phyloP scores from a whole-genome alignment of 2,329 filamentous ascomycete species.

The Monilinia fructicola region DNA sequence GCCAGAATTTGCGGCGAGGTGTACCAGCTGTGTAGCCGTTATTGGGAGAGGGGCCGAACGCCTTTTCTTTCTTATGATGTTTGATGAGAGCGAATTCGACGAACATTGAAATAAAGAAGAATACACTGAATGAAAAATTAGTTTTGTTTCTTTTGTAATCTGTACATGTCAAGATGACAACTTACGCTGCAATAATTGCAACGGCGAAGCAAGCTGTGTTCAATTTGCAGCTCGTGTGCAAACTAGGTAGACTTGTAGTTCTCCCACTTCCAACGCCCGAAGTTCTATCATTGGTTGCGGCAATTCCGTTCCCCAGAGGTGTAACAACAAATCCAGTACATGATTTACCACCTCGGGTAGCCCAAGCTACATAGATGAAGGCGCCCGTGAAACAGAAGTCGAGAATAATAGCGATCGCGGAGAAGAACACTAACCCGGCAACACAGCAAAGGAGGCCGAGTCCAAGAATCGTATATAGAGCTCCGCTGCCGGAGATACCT shows the following conservation, averaged over 20 bases:
- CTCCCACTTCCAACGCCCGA: slow-evolving; percentile 50
- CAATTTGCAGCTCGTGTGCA: slow-evolving; percentile 67
- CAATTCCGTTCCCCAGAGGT: slow-evolving; percentile 65
- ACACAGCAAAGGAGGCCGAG: slow-evolving; percentile 75
- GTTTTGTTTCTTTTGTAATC: neutral
- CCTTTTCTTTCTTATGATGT: slow-evolving; percentile 72
- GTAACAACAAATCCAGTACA: slow-evolving; percentile 67
- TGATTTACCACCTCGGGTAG: slow-evolving; percentile 67
- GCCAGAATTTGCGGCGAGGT: slow-evolving; percentile 43
- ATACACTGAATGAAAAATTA: slow-evolving; percentile 50
- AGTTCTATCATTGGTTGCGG: slow-evolving; percentile 47
- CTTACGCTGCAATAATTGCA: slow-evolving; percentile 73
- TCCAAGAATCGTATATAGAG: slow-evolving; percentile 72
- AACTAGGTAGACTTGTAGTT: slow-evolving; percentile 43
- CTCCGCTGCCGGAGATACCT: slow-evolving; percentile 72
- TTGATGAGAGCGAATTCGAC: slow-evolving; percentile 68
- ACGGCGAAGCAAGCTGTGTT: slow-evolving; percentile 77
- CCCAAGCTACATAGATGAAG: slow-evolving; percentile 78
- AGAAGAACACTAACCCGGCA: slow-evolving; percentile 71
- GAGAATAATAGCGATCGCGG: slow-evolving; percentile 69
- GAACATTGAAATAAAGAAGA: slow-evolving; percentile 72
- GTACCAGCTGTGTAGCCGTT: slow-evolving; percentile 68
- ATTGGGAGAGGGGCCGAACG: slow-evolving; percentile 62
- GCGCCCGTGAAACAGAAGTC: slow-evolving; percentile 73
- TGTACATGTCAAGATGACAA: slow-evolving; percentile 25